Conservation (phyloP, 2,329 filamentous ascomycete genomes). For the Teratosphaeria epicoccoides region DNA sequence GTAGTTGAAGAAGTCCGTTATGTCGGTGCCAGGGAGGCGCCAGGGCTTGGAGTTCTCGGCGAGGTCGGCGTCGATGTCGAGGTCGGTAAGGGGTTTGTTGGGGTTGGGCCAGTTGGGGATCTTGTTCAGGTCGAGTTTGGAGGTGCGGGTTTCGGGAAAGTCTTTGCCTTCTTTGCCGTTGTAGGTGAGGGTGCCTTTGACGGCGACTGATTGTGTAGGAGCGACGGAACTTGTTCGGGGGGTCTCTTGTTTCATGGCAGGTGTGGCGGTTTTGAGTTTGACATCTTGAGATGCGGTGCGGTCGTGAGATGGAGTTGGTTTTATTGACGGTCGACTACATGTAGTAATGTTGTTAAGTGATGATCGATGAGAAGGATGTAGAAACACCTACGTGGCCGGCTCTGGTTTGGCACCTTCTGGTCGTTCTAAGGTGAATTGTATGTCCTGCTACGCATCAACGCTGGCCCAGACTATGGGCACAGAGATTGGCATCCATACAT, state of each 20-base stretch:
- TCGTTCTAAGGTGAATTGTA: constrained; percentile 44
- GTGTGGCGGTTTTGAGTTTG: constrained; percentile 9
- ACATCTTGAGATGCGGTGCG: constrained; percentile 7
- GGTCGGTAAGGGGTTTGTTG: constrained; percentile 59
- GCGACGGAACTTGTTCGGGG: constrained; percentile 7
- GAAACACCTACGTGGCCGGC: constrained; percentile 3
- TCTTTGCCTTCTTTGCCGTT: constrained; percentile 45
- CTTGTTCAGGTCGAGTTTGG: constrained; percentile 72
- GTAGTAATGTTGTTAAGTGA: constrained; percentile 1
- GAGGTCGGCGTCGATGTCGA: constrained; percentile 44
- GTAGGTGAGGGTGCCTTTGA: constrained; percentile 31
- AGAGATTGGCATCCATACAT: constrained; percentile 17
- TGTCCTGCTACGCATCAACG: constrained; percentile 28
- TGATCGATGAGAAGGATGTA: neutral
- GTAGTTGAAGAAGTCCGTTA: constrained; percentile 98
- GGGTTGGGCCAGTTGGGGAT: constrained; percentile 64
- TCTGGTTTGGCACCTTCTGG: constrained; percentile 26
- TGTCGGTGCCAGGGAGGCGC: constrained; percentile 86
- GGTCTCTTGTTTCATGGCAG: constrained; percentile 11
- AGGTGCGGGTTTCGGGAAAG: constrained; percentile 60
- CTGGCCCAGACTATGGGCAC: neutral
- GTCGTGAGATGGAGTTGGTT: constrained; percentile 1
- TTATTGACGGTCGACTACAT: neutral
- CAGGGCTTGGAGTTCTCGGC: constrained; percentile 77
- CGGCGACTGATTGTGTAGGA: constrained; percentile 8